These are phyloP conservation scores for Pleurostoma richardsiae DNA, from an alignment of 2,329 filamentous ascomycete species.

Conservation along the genomic window DNA sequence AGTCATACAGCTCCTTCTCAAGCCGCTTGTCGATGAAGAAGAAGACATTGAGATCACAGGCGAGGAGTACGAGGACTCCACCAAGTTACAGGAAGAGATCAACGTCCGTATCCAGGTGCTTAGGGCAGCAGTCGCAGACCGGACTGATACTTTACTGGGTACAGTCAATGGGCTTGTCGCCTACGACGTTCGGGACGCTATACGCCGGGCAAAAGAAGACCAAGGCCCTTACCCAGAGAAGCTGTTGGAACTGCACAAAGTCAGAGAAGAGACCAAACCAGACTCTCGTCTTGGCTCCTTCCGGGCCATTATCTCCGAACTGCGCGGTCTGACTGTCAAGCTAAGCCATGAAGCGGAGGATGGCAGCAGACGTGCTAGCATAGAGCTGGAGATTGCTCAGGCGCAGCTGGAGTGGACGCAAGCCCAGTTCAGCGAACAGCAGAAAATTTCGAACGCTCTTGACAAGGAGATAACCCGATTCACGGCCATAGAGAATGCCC, in stretches of 20 bases:
- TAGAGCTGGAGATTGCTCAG: slow-evolving; percentile 63
- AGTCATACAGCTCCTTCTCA: slow-evolving; percentile 66
- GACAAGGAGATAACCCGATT: slow-evolving; percentile 74
- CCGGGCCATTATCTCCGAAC: slow-evolving; percentile 62
- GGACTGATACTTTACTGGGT: slow-evolving; percentile 71
- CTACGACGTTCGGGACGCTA: slow-evolving; percentile 63
- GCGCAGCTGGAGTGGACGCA: slow-evolving; percentile 59
- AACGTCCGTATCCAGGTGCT: slow-evolving; percentile 81
- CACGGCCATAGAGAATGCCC: slow-evolving; percentile 73
- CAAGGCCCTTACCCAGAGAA: slow-evolving; percentile 68
- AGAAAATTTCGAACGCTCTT: slow-evolving; percentile 39
- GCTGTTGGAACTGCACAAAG: slow-evolving; percentile 44
- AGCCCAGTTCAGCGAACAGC: slow-evolving; percentile 43
- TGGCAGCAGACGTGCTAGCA: slow-evolving; percentile 47
- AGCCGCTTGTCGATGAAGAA: slow-evolving; percentile 79
- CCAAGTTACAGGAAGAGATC: slow-evolving; percentile 81
- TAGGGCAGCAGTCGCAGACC: slow-evolving; percentile 71
- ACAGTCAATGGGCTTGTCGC: slow-evolving; percentile 69
- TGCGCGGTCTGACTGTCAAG: slow-evolving; percentile 58
- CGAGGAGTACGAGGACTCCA: slow-evolving; percentile 84
- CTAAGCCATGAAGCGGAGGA: slow-evolving; percentile 53
- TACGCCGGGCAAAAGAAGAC: slow-evolving; percentile 53
- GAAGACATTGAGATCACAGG: slow-evolving; percentile 71
- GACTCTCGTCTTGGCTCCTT: slow-evolving; percentile 55
- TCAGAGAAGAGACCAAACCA: slow-evolving; percentile 44